phyloP scores from a whole-genome alignment of 257 asterid genomes.

The Ligustrum vulgare region DNA sequence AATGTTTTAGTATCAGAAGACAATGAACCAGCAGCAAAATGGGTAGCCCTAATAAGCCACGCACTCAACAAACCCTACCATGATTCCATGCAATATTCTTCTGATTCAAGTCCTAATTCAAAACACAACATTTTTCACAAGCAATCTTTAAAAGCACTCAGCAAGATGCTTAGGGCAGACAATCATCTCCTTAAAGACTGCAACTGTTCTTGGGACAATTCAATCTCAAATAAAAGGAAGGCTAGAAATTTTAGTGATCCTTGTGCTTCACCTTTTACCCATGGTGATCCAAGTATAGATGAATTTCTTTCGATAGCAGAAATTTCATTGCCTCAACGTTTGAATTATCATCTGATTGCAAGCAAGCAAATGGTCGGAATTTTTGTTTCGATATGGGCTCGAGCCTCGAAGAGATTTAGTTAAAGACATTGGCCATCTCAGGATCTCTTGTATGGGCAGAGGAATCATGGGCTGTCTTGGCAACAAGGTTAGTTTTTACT shows the following conservation, averaged over 20 bases:
- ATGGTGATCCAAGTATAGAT: conserved; percentile 28
- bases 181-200: conserved; percentile 49
- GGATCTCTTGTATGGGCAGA: conserved; percentile 75
- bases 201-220: conserved; percentile 46
- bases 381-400: conserved; percentile 75
- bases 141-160: conserved; percentile 56
- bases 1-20: conserved; percentile 81
- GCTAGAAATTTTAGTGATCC: conserved; percentile 45
- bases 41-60: conserved; percentile 79
- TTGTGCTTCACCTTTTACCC: conserved; percentile 20
- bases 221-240: conserved; percentile 22
- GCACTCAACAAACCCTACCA: conserved; percentile 77
- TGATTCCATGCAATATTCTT: conserved; percentile 33
- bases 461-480: conserved; percentile 98
- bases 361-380: conserved; percentile 96
- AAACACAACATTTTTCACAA: conserved; percentile 43
- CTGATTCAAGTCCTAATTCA: conserved; percentile 27
- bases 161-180: conserved; percentile 56
- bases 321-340: conserved; percentile 35
- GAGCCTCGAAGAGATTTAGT: conserved; percentile 68
- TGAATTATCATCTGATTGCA: conserved; percentile 57
- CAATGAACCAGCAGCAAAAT: conserved; percentile 90
- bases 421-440: conserved; percentile 66
- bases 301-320: conserved; percentile 37
- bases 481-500: conserved; percentile 61